These are phyloP conservation scores for Trichoderma koningii DNA, from an alignment of 2,329 filamentous ascomycete genomes.

Conservation along the genomic window DNA sequence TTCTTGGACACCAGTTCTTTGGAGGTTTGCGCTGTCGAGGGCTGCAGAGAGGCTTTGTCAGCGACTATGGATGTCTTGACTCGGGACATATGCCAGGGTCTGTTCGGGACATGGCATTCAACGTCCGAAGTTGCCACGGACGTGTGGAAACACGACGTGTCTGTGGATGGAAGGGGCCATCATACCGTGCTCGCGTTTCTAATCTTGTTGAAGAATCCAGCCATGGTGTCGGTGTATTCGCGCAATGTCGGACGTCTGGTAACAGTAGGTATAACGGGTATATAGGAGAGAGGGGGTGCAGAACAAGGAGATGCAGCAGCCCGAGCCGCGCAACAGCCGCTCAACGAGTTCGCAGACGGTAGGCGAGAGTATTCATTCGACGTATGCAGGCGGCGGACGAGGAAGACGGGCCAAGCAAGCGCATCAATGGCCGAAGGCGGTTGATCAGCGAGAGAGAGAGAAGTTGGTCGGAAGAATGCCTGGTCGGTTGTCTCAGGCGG, in stretches of 20 bases:
- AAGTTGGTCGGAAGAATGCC: background rate
- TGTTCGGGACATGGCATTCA: background rate
- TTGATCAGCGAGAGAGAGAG: background rate
- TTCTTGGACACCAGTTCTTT: conserved; percentile 56
- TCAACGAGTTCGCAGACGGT: conserved; percentile 37
- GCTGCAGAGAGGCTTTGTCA: conserved; percentile 45
- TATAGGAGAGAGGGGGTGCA: background rate
- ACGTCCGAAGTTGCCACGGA: conserved; percentile 10
- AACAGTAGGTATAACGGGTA: conserved; percentile 4
- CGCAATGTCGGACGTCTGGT: background rate
- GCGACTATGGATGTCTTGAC: conserved; percentile 30
- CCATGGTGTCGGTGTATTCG: conserved; percentile 46
- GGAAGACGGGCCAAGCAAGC: background rate
- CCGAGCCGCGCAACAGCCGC: conserved; percentile 42
- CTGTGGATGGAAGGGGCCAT: conserved; percentile 30
- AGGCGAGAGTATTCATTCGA: conserved; percentile 34
- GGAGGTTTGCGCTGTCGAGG: conserved; percentile 44
- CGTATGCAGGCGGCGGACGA: conserved; percentile 17
- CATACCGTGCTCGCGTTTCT: conserved; percentile 58
- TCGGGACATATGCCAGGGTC: background rate
- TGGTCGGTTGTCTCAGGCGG: background rate
- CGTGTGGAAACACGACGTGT: background rate
- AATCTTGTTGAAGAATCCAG: conserved; percentile 61
- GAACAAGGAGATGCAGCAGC: conserved; percentile 36
- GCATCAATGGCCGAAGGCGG: conserved; percentile 8